Evolutionary conservation across 768 basidiomycete species (phyloP).

Genomic region (Panus rudis): DNA sequence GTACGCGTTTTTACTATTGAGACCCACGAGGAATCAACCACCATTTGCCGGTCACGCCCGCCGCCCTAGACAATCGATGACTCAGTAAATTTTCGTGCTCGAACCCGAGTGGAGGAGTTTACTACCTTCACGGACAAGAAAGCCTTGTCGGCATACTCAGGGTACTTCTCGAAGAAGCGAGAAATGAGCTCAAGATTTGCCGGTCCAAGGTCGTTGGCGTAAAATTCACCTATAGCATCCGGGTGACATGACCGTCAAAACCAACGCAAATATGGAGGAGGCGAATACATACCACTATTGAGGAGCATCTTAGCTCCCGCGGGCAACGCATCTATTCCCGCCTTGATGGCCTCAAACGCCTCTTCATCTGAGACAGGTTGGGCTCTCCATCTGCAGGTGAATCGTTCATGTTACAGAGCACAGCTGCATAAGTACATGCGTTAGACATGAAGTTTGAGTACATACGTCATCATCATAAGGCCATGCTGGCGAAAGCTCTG

Average conservation of each 20-base stretch:
- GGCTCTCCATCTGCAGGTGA: constrained; percentile 30
- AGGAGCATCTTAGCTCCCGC: constrained; percentile 40
- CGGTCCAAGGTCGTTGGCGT: constrained; percentile 34
- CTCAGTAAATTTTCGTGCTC: neutral
- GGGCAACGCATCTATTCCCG: constrained; percentile 36
- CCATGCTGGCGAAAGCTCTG: constrained; percentile 30
- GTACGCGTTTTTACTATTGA: no score
- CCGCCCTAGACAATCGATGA: no score
- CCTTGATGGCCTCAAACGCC: constrained; percentile 56
- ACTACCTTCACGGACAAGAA: constrained; percentile 44
- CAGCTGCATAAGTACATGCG: constrained; percentile 1
- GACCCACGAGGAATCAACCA: constrained; percentile 6
- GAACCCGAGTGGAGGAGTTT: neutral
- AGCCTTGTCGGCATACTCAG: constrained; percentile 36
- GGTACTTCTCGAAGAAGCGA: constrained; percentile 43
- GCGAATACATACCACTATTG: constrained; percentile 35
- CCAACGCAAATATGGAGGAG: no score
- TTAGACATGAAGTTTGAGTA: neutral
- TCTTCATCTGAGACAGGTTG: constrained; percentile 44
- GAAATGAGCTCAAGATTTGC: constrained; percentile 43
- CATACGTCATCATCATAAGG: constrained; percentile 52
- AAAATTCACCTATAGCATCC: constrained; percentile 45
- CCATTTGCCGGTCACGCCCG: neutral
- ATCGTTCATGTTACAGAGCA: neutral
- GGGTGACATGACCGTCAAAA: constrained; percentile 8